Conservation (phyloP, 306 rosid species). For the Dryas drummondii region DNA sequence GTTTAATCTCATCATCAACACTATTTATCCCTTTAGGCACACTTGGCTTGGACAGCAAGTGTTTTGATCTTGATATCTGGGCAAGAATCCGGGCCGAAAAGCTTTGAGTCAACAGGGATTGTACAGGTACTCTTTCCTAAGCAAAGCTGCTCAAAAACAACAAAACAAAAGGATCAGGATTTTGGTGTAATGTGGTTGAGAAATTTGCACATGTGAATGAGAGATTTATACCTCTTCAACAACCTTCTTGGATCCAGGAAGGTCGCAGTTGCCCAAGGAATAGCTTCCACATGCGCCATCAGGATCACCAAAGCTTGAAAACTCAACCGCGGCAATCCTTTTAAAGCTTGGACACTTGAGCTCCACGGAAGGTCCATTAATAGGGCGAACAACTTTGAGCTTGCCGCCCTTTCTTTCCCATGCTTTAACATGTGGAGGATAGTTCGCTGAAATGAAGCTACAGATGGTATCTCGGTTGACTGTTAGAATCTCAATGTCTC, state of each 20-base stretch:
- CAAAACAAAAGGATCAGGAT: neutral
- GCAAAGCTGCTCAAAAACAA: slow-evolving; percentile 50
- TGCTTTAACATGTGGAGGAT: slow-evolving; percentile 60
- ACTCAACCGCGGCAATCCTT: slow-evolving; percentile 49
- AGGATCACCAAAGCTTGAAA: slow-evolving; percentile 80
- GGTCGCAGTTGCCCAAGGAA: slow-evolving; percentile 45
- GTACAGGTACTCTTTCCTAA: slow-evolving; percentile 48
- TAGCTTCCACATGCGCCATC: slow-evolving; percentile 57
- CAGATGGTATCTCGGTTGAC: slow-evolving; percentile 78
- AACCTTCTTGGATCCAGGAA: slow-evolving; percentile 23
- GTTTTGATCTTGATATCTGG: slow-evolving; percentile 33
- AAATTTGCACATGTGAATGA: neutral
- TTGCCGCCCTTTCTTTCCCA: slow-evolving; percentile 44
- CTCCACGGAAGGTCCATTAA: slow-evolving; percentile 25
- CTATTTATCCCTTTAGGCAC: slow-evolving; percentile 19
- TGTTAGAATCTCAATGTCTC: slow-evolving; percentile 44
- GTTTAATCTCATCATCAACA: neutral
- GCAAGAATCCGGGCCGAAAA: slow-evolving; percentile 45
- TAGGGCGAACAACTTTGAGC: slow-evolving; percentile 12
- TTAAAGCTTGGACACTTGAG: slow-evolving; percentile 45
- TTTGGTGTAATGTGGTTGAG: neutral
- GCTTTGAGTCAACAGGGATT: slow-evolving; percentile 35
- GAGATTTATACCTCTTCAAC: slow-evolving; percentile 43
- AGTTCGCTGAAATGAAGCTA: slow-evolving; percentile 38
- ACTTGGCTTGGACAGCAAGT: slow-evolving; percentile 63